Evolutionary conservation across 2,329 filamentous ascomycete species (phyloP).

Genomic region (Fusarium ambrosium): DNA sequence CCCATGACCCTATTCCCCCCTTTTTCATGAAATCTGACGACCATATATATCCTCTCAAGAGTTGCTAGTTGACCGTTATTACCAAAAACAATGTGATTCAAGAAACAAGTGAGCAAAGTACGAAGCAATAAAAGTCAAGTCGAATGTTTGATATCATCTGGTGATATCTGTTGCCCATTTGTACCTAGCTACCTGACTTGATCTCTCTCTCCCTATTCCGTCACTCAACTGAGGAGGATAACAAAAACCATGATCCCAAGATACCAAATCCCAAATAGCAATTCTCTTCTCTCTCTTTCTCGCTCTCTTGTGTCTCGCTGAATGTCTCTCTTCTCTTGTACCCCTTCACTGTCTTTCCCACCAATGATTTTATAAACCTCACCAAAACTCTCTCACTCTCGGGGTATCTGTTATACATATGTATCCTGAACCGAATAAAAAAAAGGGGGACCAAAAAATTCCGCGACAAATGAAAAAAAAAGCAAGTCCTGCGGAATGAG

Average conservation of each 20-base stretch:
- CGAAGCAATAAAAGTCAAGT: background rate
- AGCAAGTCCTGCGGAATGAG: constrained; percentile 19
- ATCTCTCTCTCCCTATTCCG: constrained; percentile 11
- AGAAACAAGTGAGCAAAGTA: background rate
- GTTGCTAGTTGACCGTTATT: background rate
- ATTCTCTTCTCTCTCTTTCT: background rate
- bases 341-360: constrained; percentile 11
- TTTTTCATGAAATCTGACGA: constrained; percentile 22
- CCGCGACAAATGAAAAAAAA: constrained; percentile 42
- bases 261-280: background rate
- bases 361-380: constrained; percentile 34
- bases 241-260: background rate
- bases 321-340: constrained; percentile 8
- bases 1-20: constrained; percentile 43
- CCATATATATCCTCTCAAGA: constrained; percentile 15
- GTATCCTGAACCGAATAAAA: constrained; percentile 35
- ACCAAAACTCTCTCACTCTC: constrained; percentile 44
- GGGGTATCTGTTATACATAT: constrained; percentile 50
- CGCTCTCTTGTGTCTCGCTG: background rate
- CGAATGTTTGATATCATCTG: constrained; percentile 22
- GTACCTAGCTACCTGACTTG: constrained; percentile 32
- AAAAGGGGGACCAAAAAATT: constrained; percentile 27
- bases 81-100: background rate
- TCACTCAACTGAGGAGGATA: background rate
- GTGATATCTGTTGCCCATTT: constrained; percentile 31